A percentile compares a stretch with the other conserved stretches of the same genome.
phyloP scores from a whole-genome alignment of 257 asterid species.

The Plantago elongata region DNA sequence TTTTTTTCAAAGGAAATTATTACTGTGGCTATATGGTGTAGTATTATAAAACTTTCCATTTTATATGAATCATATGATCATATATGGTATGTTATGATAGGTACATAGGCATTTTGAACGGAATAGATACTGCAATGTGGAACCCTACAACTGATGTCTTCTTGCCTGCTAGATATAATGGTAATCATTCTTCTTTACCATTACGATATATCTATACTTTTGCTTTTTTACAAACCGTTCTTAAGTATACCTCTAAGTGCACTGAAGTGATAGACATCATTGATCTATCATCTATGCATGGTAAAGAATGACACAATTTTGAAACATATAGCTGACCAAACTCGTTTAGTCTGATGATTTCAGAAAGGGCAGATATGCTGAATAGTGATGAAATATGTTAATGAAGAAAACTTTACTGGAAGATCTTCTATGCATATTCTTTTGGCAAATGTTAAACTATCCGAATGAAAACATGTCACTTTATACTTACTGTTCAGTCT shows the following conservation, averaged over 20 bases:
- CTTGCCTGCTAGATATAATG: slow-evolving; percentile 82
- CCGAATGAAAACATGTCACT: background rate
- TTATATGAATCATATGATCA: background rate
- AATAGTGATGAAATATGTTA: too few relatives aligned
- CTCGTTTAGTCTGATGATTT: too few relatives aligned
- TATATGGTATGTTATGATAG: slow-evolving; percentile 29
- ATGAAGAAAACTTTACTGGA: too few relatives aligned
- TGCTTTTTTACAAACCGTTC: background rate
- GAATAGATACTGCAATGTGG: slow-evolving; percentile 80
- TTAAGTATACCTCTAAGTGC: background rate
- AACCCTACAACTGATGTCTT: slow-evolving; percentile 72
- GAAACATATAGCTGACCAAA: too few relatives aligned
- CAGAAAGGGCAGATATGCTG: too few relatives aligned
- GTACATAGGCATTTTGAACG: slow-evolving; percentile 77
- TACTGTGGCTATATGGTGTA: background rate
- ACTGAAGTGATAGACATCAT: too few relatives aligned
- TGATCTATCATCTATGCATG: background rate
- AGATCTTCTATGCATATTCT: too few relatives aligned
- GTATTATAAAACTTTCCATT: background rate
- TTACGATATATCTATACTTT: background rate
- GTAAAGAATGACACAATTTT: background rate
- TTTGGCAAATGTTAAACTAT: slow-evolving; percentile 1
- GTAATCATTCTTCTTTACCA: slow-evolving; percentile 35
- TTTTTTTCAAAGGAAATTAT: background rate
- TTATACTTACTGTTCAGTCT: slow-evolving; percentile 8